These are phyloP conservation scores for Yarrowia phangngaensis DNA, from an alignment of 805 yeast genomes.

Conservation along the genomic window DNA sequence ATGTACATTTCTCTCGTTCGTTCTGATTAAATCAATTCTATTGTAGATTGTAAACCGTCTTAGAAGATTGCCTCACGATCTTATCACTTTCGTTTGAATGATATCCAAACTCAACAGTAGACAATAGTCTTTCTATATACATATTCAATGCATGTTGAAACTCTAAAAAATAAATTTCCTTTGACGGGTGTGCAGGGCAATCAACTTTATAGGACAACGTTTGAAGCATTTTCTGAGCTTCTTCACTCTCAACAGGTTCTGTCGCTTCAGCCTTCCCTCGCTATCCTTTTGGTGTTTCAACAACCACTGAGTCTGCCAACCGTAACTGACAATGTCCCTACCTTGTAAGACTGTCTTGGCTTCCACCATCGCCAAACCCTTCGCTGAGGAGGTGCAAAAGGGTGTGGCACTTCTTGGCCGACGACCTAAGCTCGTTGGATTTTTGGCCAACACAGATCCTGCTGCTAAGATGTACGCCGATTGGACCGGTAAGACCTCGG, in stretches of 20 bases:
- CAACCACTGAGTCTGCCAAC: constrained; percentile 1
- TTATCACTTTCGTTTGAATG: no score
- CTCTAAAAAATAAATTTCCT: constrained; percentile 13
- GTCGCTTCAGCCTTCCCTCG: not conserved
- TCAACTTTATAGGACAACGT: not conserved
- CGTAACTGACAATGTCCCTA: constrained; percentile 15
- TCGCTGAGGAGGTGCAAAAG: constrained; percentile 61
- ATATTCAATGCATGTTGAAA: not conserved
- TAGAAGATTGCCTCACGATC: no score
- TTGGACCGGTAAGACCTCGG: constrained; percentile 92
- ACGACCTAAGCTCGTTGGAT: constrained; percentile 80
- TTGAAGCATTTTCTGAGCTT: not conserved
- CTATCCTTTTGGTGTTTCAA: constrained; percentile 8
- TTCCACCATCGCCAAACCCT: constrained; percentile 78
- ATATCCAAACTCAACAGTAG: no score
- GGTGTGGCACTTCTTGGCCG: constrained; percentile 53
- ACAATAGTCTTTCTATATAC: no score
- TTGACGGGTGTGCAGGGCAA: not conserved
- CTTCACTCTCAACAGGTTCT: not conserved
- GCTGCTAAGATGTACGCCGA: constrained; percentile 93
- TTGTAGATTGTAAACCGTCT: no score
- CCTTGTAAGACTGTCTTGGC: constrained; percentile 66
- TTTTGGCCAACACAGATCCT: constrained; percentile 88
- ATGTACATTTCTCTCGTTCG: no score
- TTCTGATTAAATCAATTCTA: no score